Evolutionary conservation across 306 rosid species (phyloP).

Genomic region (Prunus padus): DNA sequence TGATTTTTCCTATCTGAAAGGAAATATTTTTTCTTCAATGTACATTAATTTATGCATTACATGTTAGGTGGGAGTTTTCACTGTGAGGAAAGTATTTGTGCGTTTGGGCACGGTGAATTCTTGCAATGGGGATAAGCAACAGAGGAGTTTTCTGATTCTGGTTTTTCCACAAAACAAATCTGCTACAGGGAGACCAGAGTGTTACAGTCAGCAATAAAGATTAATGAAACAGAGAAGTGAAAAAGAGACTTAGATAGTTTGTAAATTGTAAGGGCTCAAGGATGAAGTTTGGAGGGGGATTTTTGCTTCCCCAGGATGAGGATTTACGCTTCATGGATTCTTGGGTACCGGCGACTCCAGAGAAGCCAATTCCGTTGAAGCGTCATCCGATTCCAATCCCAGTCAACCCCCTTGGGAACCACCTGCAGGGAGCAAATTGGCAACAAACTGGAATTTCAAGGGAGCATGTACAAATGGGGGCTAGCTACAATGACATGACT

Average conservation of each 20-base stretch:
- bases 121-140: slow-evolving; percentile 11
- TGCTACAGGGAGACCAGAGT: background rate
- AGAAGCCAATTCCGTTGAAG: slow-evolving; percentile 39
- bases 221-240: slow-evolving; percentile 3
- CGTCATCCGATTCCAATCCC: slow-evolving; percentile 12
- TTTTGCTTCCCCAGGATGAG: slow-evolving; percentile 28
- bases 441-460: slow-evolving; percentile 28
- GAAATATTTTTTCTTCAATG: background rate
- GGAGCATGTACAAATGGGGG: slow-evolving; percentile 29
- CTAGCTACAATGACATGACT: slow-evolving; percentile 26
- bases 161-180: background rate
- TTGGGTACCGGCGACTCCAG: slow-evolving; percentile 58
- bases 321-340: slow-evolving; percentile 33
- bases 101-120: background rate
- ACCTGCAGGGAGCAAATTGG: slow-evolving; percentile 30
- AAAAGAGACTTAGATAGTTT: background rate
- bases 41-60: slow-evolving; percentile 1
- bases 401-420: slow-evolving; percentile 32
- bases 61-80: background rate
- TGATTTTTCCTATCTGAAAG: slow-evolving; percentile 5
- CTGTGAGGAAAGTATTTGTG: background rate
- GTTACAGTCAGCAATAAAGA: background rate
- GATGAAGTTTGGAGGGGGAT: slow-evolving; percentile 44
- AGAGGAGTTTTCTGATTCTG: background rate
- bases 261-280: slow-evolving; percentile 29